phyloP scores from a whole-genome alignment of 2,329 filamentous ascomycete species.

The Exophiala calicioides region DNA sequence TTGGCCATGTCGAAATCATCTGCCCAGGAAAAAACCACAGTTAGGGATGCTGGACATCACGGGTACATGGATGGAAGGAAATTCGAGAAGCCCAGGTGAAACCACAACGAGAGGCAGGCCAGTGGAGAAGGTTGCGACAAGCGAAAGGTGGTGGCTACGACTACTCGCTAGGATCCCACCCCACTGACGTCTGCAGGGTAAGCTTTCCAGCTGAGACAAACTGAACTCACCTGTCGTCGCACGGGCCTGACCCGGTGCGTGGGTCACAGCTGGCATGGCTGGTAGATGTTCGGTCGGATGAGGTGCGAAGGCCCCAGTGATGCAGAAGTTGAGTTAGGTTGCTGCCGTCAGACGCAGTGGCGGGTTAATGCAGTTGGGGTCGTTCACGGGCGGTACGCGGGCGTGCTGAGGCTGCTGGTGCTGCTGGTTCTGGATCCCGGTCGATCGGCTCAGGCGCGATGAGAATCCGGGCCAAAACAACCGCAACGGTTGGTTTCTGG shows the following conservation, averaged over 20 bases:
- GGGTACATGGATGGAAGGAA: conserved; percentile 12
- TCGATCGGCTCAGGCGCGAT: conserved; percentile 3
- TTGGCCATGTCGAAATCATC: conserved; percentile 33
- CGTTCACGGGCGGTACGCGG: not conserved
- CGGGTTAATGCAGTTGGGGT: conserved; percentile 1
- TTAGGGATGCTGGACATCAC: conserved; percentile 20
- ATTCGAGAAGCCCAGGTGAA: not conserved
- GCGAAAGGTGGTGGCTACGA: conserved; percentile 3
- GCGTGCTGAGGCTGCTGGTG: too few species aligned
- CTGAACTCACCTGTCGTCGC: conserved; percentile 21
- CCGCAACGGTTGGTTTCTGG: not conserved
- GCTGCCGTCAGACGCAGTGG: conserved; percentile 7
- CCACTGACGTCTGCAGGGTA: conserved; percentile 18
- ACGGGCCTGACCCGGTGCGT: conserved; percentile 9
- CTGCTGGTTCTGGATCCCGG: too few species aligned
- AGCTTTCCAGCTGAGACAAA: conserved; percentile 20
- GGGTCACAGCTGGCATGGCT: conserved; percentile 23
- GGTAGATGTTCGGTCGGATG: conserved; percentile 8
- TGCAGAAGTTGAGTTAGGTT: too few species aligned
- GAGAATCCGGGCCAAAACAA: not conserved
- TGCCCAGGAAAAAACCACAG: conserved; percentile 11
- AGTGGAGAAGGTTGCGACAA: conserved; percentile 15
- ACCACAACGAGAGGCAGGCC: conserved; percentile 8
- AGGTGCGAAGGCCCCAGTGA: not conserved
- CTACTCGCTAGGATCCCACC: not conserved